Conservation (phyloP, 805 yeast species). For the Yamadazyma olivae region DNA sequence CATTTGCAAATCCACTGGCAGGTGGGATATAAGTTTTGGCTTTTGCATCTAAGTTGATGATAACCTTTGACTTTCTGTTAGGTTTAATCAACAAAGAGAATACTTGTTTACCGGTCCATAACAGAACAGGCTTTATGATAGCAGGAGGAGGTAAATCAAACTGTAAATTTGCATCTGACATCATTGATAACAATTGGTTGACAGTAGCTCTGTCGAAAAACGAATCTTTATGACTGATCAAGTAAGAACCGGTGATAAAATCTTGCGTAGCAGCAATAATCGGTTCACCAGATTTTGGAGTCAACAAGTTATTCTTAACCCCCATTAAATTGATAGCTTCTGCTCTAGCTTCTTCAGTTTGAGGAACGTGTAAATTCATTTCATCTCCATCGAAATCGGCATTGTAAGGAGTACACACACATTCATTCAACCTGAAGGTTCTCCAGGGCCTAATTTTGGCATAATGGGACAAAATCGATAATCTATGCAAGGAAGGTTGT, state of each 20-base stretch:
- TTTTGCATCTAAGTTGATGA: slow-evolving; percentile 90
- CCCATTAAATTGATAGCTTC: slow-evolving; percentile 99
- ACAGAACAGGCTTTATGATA: slow-evolving; percentile 77
- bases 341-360: slow-evolving; percentile 97
- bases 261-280: slow-evolving; percentile 99
- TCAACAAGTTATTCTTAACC: slow-evolving; percentile 87
- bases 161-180: slow-evolving; percentile 87
- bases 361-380: slow-evolving; percentile 98
- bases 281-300: slow-evolving; percentile 98
- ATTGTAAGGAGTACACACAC: slow-evolving; percentile 99
- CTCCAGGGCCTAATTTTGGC: slow-evolving; percentile 98
- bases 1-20: slow-evolving; percentile 64
- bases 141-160: slow-evolving; percentile 97
- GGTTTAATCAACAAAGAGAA: slow-evolving; percentile 87
- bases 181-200: slow-evolving; percentile 82
- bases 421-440: slow-evolving; percentile 93
- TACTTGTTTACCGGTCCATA: slow-evolving; percentile 98
- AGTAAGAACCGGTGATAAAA: slow-evolving; percentile 93
- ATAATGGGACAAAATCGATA: slow-evolving; percentile 91
- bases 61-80: slow-evolving; percentile 68
- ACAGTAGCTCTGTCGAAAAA: slow-evolving; percentile 87
- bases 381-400: slow-evolving; percentile 99
- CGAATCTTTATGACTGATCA: slow-evolving; percentile 89
- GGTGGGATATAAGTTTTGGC: slow-evolving; percentile 89
- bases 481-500: slow-evolving; percentile 95